Evolutionary conservation across 306 rosid genomes (phyloP), one percentile per base, ranked within the genome.

Genomic region (Acmispon strigosus): DNA sequence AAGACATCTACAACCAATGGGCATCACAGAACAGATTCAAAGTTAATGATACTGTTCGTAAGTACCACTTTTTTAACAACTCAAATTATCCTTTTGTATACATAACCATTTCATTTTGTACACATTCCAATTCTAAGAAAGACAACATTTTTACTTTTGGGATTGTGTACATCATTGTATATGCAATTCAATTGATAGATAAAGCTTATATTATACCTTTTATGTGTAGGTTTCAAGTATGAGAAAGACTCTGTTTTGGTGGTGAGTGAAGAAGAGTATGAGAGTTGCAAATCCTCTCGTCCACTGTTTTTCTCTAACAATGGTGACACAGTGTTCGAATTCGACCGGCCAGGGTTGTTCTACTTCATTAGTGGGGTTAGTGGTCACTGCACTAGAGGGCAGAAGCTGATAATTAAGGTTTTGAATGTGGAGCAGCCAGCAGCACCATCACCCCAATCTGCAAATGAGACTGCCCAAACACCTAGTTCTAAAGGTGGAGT

Each of bases 341-440:
- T 94, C 18, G 85, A 84, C 13, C 27, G 86, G 2, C 67, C 96
- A 0, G 97, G 97, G 2, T n/a, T 86, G 78, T 91, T 86, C 87
- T 94, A 58, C 74, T 94, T 94, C 88, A 84, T 90, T 5, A 94
- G 98, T 64, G 97, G 98, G 16, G 84, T 90, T 44, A 64, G 82
- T 1, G 92, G 95, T 34, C 98, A 94, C 65, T 94, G 96, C 36
- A 36, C 50, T 73, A 84, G 81, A 65, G 98, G 98, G 0, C 90
- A 84, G 49, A 87, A 80, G 74, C 75, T 94, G 87, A 79, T 87
- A 65, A 58, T 89, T 75, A 90, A 94, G 74, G 97, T 90, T 36
- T 71, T 93, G 84, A 75, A 75, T 11, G 1, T 75, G 0, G 84
- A 86, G 14, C 29, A 6, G 7, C 8, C 32, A 16, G 55, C 81